Evolutionary conservation across 2,329 filamentous ascomycete species (phyloP).

Genomic region (Metarhizium humberi): DNA sequence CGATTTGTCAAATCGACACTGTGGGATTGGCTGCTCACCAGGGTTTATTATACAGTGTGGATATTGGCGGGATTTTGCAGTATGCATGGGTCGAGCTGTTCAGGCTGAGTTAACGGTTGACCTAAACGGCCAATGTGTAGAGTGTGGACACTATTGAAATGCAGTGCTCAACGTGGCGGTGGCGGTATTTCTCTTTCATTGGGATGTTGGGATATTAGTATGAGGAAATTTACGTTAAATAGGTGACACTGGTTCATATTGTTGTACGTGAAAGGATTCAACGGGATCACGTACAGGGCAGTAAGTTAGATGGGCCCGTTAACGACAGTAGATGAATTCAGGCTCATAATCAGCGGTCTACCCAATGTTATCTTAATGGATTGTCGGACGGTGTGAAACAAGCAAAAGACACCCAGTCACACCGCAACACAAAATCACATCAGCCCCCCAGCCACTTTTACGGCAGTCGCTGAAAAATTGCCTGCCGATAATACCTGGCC

Average conservation of each 20-base stretch:
- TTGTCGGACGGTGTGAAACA: background rate
- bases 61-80: background rate
- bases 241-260: too few species aligned
- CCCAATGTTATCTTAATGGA: background rate
- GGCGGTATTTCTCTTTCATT: background rate
- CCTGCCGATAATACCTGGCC: constrained; percentile 70
- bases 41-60: background rate
- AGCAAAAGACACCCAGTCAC: background rate
- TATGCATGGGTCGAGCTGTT: background rate
- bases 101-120: background rate
- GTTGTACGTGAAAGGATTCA: too few species aligned
- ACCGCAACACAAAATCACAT: background rate
- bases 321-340: too few species aligned
- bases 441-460: background rate
- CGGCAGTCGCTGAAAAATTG: constrained; percentile 47
- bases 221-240: background rate
- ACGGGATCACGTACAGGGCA: too few species aligned
- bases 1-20: constrained; percentile 10
- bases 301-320: too few species aligned
- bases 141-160: background rate
- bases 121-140: background rate
- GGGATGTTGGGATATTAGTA: too few species aligned
- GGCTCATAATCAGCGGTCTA: too few species aligned
- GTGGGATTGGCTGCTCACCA: constrained; percentile 2
- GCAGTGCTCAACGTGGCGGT: constrained; percentile 1